phyloP scores from a whole-genome alignment of 1,284 basidiomycete genomes.

The Xanthoconium separans region DNA sequence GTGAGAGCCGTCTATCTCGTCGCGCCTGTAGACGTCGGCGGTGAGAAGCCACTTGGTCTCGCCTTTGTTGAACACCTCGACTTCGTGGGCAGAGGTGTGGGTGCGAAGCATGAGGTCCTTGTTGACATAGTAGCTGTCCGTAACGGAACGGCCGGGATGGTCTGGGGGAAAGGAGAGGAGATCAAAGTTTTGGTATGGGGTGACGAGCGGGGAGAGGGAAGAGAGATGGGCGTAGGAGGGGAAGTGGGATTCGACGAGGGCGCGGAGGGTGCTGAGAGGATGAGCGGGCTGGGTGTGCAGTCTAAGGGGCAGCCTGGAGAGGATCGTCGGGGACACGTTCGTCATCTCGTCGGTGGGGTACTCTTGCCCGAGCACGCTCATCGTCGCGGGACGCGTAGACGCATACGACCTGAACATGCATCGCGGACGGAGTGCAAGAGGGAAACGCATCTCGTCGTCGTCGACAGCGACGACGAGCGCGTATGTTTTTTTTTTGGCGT shows the following conservation, averaged over 20 bases:
- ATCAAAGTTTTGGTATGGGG: constrained; percentile 94
- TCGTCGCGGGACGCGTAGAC: constrained; percentile 29
- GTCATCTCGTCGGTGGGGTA: constrained; percentile 79
- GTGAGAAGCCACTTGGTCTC: constrained; percentile 87
- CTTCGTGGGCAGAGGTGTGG: constrained; percentile 97
- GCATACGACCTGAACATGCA: constrained; percentile 16
- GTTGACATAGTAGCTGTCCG: constrained; percentile 98
- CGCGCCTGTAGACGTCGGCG: constrained; percentile 97
- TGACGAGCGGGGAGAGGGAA: constrained; percentile 85
- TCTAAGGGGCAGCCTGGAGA: constrained; percentile 68
- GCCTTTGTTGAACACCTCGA: constrained; percentile 82
- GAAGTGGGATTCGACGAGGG: constrained; percentile 85
- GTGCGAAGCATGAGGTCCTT: constrained; percentile 89
- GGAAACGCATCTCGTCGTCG: constrained; percentile 18
- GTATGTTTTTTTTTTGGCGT: constrained; percentile 21
- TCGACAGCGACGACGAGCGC: constrained; percentile 7
- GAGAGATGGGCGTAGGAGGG: constrained; percentile 65
- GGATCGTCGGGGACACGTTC: constrained; percentile 85
- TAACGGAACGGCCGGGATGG: constrained; percentile 88
- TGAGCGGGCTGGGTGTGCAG: constrained; percentile 80
- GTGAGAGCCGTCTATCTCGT: constrained; percentile 97
- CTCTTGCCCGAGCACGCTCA: constrained; percentile 49
- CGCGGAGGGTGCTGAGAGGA: constrained; percentile 84
- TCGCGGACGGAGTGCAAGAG: constrained; percentile 3
- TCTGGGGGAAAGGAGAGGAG: constrained; percentile 91